Evolutionary conservation across 2,329 filamentous ascomycete species (phyloP).

Genomic region (Nannizziopsis arthrosporioides): DNA sequence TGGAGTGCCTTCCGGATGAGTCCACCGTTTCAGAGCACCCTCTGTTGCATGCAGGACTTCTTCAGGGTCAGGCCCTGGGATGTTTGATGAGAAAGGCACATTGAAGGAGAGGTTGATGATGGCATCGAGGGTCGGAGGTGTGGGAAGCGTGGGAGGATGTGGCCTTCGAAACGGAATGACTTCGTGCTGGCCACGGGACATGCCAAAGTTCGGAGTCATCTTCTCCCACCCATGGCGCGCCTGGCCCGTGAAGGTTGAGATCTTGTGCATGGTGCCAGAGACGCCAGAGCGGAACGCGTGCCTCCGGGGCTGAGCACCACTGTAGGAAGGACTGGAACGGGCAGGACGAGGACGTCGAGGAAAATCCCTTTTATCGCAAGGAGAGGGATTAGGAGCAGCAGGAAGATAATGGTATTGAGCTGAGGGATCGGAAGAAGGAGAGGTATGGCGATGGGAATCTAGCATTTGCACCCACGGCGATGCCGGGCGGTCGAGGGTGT

Average conservation of each 20-base stretch:
- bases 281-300: slow-evolving; percentile 16
- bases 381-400: background rate
- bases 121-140: slow-evolving; percentile 60
- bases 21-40: slow-evolving; percentile 83
- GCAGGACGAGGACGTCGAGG: too few species aligned
- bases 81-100: slow-evolving; percentile 84
- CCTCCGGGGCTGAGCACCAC: slow-evolving; percentile 1
- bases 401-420: too few species aligned
- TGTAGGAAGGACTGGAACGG: background rate
- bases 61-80: slow-evolving; percentile 83
- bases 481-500: too few species aligned
- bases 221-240: slow-evolving; percentile 57
- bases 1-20: slow-evolving; percentile 74
- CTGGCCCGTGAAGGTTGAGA: slow-evolving; percentile 54
- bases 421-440: too few species aligned
- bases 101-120: slow-evolving; percentile 93
- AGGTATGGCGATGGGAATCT: too few species aligned
- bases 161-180: slow-evolving; percentile 47
- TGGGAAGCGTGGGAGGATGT: slow-evolving; percentile 59
- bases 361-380: background rate
- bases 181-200: slow-evolving; percentile 49
- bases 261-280: slow-evolving; percentile 49
- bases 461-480: too few species aligned
- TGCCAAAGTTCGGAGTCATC: slow-evolving; percentile 55
- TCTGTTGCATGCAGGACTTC: slow-evolving; percentile 88